phyloP scores from a whole-genome alignment of 345 rosid species.

The Gossypium arboreum region DNA sequence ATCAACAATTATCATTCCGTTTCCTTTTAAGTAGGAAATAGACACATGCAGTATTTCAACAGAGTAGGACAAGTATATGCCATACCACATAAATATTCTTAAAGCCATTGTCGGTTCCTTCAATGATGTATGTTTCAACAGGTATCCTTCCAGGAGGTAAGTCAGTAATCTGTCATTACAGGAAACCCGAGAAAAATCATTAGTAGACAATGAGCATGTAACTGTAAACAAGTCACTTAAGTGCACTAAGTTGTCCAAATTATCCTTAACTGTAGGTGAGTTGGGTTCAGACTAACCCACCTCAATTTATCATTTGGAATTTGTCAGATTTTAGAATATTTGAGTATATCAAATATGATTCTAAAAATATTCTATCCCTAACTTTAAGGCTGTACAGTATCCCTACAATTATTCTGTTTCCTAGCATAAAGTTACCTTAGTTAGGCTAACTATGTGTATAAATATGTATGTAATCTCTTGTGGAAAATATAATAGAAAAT shows the following conservation, averaged over 20 bases:
- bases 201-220: constrained; percentile 6
- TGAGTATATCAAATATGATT: too few relatives aligned
- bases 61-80: constrained; percentile 5
- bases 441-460: too few relatives aligned
- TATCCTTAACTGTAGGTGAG: background rate
- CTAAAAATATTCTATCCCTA: too few relatives aligned
- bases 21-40: background rate
- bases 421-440: too few relatives aligned
- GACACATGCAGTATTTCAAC: background rate
- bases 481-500: too few relatives aligned
- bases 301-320: background rate
- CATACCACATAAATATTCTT: constrained; percentile 66
- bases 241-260: constrained; percentile 3
- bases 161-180: constrained; percentile 67
- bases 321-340: too few relatives aligned
- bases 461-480: too few relatives aligned
- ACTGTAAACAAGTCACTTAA: background rate
- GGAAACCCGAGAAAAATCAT: constrained; percentile 3
- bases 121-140: constrained; percentile 64
- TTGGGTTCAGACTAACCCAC: background rate
- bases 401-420: too few relatives aligned
- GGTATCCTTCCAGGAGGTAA: constrained; percentile 94
- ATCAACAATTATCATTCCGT: background rate
- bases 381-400: too few relatives aligned
- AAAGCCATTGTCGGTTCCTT: constrained; percentile 58